phyloP scores from a whole-genome alignment of 306 rosid species.

The Mimosa bimucronata region DNA sequence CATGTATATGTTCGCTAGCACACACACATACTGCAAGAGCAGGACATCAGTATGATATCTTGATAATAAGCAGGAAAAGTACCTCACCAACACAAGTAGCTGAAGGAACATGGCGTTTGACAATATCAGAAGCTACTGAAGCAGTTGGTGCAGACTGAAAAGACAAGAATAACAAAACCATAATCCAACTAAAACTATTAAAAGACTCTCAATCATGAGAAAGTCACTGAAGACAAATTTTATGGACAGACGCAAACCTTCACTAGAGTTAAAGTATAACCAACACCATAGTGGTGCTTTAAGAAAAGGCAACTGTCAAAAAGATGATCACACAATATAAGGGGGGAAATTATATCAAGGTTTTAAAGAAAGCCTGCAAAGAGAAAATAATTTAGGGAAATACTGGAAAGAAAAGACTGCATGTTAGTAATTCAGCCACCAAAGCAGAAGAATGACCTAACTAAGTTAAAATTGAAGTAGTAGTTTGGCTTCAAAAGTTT shows the following conservation, averaged over 20 bases:
- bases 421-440: background rate
- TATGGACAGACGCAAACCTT: slow-evolving; percentile 61
- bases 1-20: background rate
- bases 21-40: background rate
- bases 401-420: background rate
- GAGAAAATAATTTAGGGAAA: background rate
- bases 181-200: slow-evolving; percentile 26
- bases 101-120: slow-evolving; percentile 78
- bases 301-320: slow-evolving; percentile 85
- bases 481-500: background rate
- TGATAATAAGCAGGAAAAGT: slow-evolving; percentile 37
- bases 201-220: slow-evolving; percentile 31
- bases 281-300: slow-evolving; percentile 97
- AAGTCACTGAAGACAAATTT: slow-evolving; percentile 30
- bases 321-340: slow-evolving; percentile 32
- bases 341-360: slow-evolving; percentile 12
- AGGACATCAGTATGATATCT: slow-evolving; percentile 7
- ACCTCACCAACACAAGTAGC: slow-evolving; percentile 99
- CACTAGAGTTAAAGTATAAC: slow-evolving; percentile 86
- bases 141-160: slow-evolving; percentile 87
- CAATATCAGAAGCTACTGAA: slow-evolving; percentile 86
- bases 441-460: background rate
- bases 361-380: background rate
- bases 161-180: slow-evolving; percentile 33
- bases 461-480: background rate